Evolutionary conservation across 495 filamentous ascomycete species (phyloP), one percentile per base, ranked within the genome.

Genomic region (Talaromyces nanjingensis): DNA sequence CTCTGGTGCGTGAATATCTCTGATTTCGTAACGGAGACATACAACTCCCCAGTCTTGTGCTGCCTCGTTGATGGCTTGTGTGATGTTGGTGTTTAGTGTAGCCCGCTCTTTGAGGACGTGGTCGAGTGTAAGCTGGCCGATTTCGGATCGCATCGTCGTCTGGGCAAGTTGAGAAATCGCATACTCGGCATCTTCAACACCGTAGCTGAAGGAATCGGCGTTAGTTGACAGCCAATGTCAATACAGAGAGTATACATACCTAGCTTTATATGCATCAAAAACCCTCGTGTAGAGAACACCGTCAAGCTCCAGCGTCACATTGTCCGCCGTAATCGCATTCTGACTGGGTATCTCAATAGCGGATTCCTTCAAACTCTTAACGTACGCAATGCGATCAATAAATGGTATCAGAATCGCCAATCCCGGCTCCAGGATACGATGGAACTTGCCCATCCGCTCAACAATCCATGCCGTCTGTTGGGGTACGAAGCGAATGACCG

Each of bases 381-480:
- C 96, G 73, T 98, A 98, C 66, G 94, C 89, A 72, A 98, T 97
- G 56, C 93, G 91, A 73, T 98, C 94, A 72, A 98, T 67, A 68
- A 98, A 91, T 1, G 94, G 94, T 33, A 94, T 82, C 65, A 98
- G 77, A 67, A 98, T 84, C 6, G 96, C 92, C 45, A 98, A 78
- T 62, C 94, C 94, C 0, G 94, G 94, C 65, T 97, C 83, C 58
- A 98, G 76, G 66, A 98, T 97, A 25, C 91, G 83, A 77, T 91
- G 85, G 80, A 94, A 98, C 72, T 92, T 93, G 57, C 94, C 94
- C 94, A 98, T 98, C 65, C 94, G 91, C 79, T 98, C 96, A 45
- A 98, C 94, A 64, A 98, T 92, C 96, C 96, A 98, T 79, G 94
- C 96, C 62, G 93, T 97, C 79, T 98, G 94, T 76, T 98, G 96